Percentiles rank a stretch among this genome's conserved stretches.
phyloP scores from a whole-genome alignment of 768 basidiomycete genomes.

The Cytidiella melzeri region DNA sequence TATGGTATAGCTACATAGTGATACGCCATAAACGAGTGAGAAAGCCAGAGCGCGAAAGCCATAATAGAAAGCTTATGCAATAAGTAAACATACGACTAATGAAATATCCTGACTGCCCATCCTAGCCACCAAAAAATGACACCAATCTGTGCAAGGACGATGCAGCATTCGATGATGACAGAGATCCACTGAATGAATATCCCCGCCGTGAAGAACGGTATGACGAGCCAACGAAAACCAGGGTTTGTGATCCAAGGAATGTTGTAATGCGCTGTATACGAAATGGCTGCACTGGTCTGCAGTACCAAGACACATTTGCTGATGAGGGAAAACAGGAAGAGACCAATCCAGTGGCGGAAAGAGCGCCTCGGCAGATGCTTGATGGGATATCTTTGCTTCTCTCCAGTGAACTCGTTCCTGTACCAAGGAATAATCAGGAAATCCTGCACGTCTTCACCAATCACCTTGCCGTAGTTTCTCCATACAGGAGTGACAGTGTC shows the following conservation, averaged over 20 bases:
- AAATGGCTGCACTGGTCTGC: slow-evolving; percentile 53
- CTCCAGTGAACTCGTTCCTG: slow-evolving; percentile 79
- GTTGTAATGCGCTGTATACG: slow-evolving; percentile 46
- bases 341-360: slow-evolving; percentile 59
- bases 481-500: slow-evolving; percentile 77
- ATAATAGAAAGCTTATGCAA: too few species aligned
- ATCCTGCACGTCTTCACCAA: slow-evolving; percentile 72
- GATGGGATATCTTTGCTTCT: slow-evolving; percentile 61
- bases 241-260: slow-evolving; percentile 53
- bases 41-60: neutral
- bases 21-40: too few species aligned
- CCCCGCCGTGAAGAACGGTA: slow-evolving; percentile 59
- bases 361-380: slow-evolving; percentile 54
- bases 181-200: slow-evolving; percentile 66
- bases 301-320: slow-evolving; percentile 46
- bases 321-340: slow-evolving; percentile 44
- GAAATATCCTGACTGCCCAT: slow-evolving; percentile 54
- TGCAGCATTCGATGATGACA: slow-evolving; percentile 48
- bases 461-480: slow-evolving; percentile 77
- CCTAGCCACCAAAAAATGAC: slow-evolving; percentile 71
- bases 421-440: slow-evolving; percentile 81
- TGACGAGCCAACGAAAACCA: slow-evolving; percentile 54
- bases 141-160: slow-evolving; percentile 53
- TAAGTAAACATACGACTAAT: slow-evolving; percentile 20
- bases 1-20: too few species aligned